These are phyloP conservation scores for Cutaneotrichosporon sp. DNA, from an alignment of 1,284 basidiomycete species.

Conservation along the genomic window DNA sequence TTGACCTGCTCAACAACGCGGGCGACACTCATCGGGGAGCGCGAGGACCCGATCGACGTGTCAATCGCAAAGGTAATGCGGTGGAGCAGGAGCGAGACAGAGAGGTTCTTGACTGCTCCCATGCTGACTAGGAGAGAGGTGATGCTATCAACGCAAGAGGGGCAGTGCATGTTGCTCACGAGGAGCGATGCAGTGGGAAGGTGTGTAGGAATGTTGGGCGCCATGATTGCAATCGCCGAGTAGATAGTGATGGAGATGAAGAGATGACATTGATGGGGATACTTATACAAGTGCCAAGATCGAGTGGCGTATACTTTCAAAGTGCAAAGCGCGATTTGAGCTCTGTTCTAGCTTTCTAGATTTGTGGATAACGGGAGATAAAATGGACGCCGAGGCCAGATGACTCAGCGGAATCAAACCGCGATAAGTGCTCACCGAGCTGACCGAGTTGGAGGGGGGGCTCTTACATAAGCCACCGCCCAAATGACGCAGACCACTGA, in stretches of 20 bases:
- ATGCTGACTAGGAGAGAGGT: conserved; percentile 36
- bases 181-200: conserved; percentile 35
- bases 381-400: not conserved
- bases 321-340: not conserved
- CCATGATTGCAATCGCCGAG: conserved; percentile 4
- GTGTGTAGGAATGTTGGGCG: conserved; percentile 25
- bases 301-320: not conserved
- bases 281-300: not conserved
- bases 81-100: conserved; percentile 47
- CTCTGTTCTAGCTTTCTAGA: not conserved
- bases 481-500: not conserved
- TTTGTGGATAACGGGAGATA: not conserved
- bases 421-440: not conserved
- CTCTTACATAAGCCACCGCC: not conserved
- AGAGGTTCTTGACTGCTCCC: conserved; percentile 34
- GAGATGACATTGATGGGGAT: not conserved
- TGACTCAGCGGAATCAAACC: not conserved
- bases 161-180: conserved; percentile 52
- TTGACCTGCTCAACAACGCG: conserved; percentile 31
- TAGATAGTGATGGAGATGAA: not conserved
- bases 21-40: conserved; percentile 16
- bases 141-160: conserved; percentile 53
- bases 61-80: conserved; percentile 43
- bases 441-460: not conserved
- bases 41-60: conserved; percentile 19